Evolutionary conservation across 139 green algal genomes (phyloP).

Genomic region (Volvox africanus): DNA sequence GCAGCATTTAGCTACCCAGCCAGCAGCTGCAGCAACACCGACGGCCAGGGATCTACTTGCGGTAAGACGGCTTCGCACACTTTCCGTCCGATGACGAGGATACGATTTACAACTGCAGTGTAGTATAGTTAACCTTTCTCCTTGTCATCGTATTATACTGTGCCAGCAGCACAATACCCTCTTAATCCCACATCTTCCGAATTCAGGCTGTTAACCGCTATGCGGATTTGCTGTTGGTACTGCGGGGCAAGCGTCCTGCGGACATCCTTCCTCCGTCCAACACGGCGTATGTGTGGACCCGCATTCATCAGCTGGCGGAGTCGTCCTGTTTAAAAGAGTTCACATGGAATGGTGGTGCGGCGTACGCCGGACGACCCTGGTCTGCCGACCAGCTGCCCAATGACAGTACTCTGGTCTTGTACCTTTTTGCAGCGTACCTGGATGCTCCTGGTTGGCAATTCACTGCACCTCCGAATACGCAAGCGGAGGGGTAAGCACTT

Average conservation of each 20-base stretch:
- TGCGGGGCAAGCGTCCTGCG: slow-evolving; percentile 70
- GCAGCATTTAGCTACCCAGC: slow-evolving; percentile 44
- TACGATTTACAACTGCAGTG: too few relatives aligned
- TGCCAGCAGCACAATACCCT: too few relatives aligned
- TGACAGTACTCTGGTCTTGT: slow-evolving; percentile 82
- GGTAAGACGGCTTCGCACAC: background rate
- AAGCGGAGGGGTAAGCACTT: slow-evolving; percentile 27
- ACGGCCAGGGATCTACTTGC: slow-evolving; percentile 42
- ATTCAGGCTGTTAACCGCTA: slow-evolving; percentile 75
- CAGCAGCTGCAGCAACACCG: slow-evolving; percentile 4
- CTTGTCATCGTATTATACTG: too few relatives aligned
- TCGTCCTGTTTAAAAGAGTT: slow-evolving; percentile 67
- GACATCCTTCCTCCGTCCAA: slow-evolving; percentile 77
- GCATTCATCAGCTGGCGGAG: slow-evolving; percentile 71
- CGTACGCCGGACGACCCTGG: slow-evolving; percentile 74
- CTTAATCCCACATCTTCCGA: too few relatives aligned
- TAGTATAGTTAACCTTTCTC: too few relatives aligned
- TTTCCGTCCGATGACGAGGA: too few relatives aligned
- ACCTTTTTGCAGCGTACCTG: slow-evolving; percentile 85
- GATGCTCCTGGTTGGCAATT: slow-evolving; percentile 81
- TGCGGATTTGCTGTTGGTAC: slow-evolving; percentile 68
- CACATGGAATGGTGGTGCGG: slow-evolving; percentile 71
- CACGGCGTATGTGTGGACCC: slow-evolving; percentile 73
- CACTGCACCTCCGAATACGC: slow-evolving; percentile 37
- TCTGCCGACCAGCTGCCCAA: slow-evolving; percentile 77